A percentile compares a stretch with the other conserved stretches of the same genome.
Evolutionary conservation across 352 stramenopile genomes (phyloP).

Genomic region (Phytophthora pluvialis): DNA sequence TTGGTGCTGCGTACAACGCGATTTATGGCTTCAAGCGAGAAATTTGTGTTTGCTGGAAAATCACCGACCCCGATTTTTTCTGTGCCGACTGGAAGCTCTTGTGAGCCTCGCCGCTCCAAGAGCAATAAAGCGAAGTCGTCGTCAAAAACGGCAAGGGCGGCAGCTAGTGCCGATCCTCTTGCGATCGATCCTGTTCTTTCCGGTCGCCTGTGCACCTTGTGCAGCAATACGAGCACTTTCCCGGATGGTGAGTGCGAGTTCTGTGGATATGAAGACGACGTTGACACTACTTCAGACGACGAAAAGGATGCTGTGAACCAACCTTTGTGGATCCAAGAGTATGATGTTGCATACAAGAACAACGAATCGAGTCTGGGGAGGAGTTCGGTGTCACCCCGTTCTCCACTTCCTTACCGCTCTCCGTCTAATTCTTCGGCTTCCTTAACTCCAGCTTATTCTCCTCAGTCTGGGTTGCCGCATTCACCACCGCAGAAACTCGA

Average conservation of each 20-base stretch:
- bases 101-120: not conserved
- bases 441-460: constrained; percentile 4
- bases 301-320: constrained; percentile 5
- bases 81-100: not conserved
- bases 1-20: constrained; percentile 23
- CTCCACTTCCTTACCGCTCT: not conserved
- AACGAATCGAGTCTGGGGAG: constrained; percentile 11
- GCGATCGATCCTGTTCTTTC: constrained; percentile 17
- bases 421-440: not conserved
- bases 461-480: not conserved
- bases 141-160: not conserved
- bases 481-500: constrained; percentile 20
- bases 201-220: constrained; percentile 40
- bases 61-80: not conserved
- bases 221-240: constrained; percentile 48
- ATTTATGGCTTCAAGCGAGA: constrained; percentile 38
- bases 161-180: constrained; percentile 17
- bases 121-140: not conserved
- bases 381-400: not conserved
- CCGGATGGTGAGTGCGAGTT: constrained; percentile 40
- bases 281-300: constrained; percentile 19
- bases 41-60: constrained; percentile 25
- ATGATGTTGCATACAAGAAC: constrained; percentile 17
- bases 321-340: constrained; percentile 18
- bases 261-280: constrained; percentile 49